These are phyloP conservation scores for Fusarium denticulatum DNA, from an alignment of 2,329 filamentous ascomycete species.

Conservation along the genomic window DNA sequence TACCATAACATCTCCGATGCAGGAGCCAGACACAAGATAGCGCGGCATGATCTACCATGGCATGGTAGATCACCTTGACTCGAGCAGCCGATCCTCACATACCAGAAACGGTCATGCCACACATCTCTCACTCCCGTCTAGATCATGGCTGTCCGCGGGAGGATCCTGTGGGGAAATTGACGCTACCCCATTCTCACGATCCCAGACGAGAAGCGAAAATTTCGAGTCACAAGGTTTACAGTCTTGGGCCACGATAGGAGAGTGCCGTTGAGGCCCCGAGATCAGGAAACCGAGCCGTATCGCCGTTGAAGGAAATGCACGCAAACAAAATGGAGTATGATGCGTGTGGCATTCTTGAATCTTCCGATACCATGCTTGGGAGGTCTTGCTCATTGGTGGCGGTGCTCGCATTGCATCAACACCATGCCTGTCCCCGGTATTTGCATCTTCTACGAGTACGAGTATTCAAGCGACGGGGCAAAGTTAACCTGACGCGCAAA, in stretches of 20 bases:
- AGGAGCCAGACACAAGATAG: constrained; percentile 16
- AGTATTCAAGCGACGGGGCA: constrained; percentile 12
- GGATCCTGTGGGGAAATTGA: constrained; percentile 42
- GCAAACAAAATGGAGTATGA: constrained; percentile 1
- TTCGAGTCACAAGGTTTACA: constrained; percentile 37
- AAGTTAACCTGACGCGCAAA: not conserved
- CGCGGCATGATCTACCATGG: constrained; percentile 16
- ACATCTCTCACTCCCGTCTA: constrained; percentile 7
- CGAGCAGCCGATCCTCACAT: constrained; percentile 28
- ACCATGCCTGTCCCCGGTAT: constrained; percentile 28
- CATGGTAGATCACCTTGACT: constrained; percentile 30
- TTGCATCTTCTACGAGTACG: constrained; percentile 8
- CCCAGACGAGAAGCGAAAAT: constrained; percentile 33
- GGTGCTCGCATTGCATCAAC: constrained; percentile 16
- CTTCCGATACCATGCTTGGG: not conserved
- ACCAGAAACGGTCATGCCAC: constrained; percentile 7
- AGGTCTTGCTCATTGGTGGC: constrained; percentile 14
- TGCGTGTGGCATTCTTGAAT: not conserved
- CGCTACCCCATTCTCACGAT: constrained; percentile 39
- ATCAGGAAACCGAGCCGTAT: constrained; percentile 33
- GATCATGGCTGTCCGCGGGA: constrained; percentile 20
- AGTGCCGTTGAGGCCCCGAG: constrained; percentile 12
- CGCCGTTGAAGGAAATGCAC: constrained; percentile 1
- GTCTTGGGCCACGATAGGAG: constrained; percentile 39
- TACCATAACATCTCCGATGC: constrained; percentile 13